A percentile compares a stretch with the other conserved stretches of the same genome.
Conservation (phyloP, 768 basidiomycete species). For the Boletus reticuloceps region DNA sequence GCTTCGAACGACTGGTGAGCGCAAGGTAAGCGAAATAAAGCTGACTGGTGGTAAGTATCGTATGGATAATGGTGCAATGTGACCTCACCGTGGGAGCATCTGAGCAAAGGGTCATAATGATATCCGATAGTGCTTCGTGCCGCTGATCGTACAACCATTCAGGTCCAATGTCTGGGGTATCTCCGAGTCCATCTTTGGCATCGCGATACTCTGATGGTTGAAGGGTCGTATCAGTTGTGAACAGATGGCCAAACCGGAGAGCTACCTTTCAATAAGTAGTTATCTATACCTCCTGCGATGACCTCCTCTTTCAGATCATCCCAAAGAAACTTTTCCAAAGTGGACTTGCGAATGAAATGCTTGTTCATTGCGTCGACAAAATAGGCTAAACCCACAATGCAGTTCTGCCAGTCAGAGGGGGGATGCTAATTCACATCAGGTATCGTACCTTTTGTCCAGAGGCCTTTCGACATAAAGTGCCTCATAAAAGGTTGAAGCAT, state of each 20-base stretch:
- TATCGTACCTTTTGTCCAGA: constrained; percentile 23
- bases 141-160: constrained; percentile 13
- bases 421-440: background rate
- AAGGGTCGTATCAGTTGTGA: background rate
- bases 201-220: constrained; percentile 19
- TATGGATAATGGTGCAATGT: background rate
- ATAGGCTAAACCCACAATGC: constrained; percentile 11
- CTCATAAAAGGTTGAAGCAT: constrained; percentile 9
- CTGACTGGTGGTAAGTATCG: background rate
- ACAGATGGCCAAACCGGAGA: background rate
- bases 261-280: constrained; percentile 14
- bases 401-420: background rate
- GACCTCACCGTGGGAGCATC: constrained; percentile 19
- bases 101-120: constrained; percentile 10
- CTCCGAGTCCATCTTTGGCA: constrained; percentile 17
- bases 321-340: constrained; percentile 10
- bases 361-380: constrained; percentile 13
- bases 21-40: constrained; percentile 31
- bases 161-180: constrained; percentile 6
- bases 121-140: background rate
- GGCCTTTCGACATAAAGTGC: background rate
- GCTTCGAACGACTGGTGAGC: constrained; percentile 21
- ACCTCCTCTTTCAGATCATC: constrained; percentile 20
- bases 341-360: constrained; percentile 21
- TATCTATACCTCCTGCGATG: constrained; percentile 17